A percentile compares a stretch with the other conserved stretches of the same genome.
Evolutionary conservation across 2,329 filamentous ascomycete genomes (phyloP).

Genomic region (Diaporthe vexans): DNA sequence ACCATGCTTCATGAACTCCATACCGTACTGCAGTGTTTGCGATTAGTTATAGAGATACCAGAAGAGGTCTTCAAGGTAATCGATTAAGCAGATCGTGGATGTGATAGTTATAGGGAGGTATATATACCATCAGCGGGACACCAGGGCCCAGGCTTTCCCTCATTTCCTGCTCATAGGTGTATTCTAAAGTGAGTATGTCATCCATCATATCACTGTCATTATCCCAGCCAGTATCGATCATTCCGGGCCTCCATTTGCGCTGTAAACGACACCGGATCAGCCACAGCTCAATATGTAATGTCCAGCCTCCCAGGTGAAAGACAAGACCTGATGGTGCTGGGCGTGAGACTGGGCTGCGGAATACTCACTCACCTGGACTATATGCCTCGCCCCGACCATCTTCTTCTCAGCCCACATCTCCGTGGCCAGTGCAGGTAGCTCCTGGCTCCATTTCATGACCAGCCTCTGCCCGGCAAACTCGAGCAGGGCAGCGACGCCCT

Average conservation of each 20-base stretch:
- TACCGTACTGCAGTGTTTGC: background rate
- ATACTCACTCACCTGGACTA: slow-evolving; percentile 26
- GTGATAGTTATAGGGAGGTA: too few relatives aligned
- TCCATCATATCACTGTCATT: slow-evolving; percentile 1
- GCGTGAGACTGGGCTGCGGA: background rate
- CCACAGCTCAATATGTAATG: too few relatives aligned
- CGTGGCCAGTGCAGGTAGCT: background rate
- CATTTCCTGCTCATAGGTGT: background rate
- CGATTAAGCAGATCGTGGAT: background rate
- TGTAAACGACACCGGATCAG: background rate
- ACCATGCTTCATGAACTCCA: slow-evolving; percentile 33
- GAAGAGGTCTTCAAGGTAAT: too few relatives aligned
- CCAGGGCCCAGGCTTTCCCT: background rate
- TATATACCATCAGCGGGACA: background rate
- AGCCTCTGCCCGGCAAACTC: background rate
- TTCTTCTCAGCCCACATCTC: slow-evolving; percentile 20
- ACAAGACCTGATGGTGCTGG: background rate
- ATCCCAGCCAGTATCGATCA: background rate
- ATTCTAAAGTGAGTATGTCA: background rate
- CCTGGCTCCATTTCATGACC: slow-evolving; percentile 11
- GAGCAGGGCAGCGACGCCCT: slow-evolving; percentile 9
- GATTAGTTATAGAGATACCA: background rate
- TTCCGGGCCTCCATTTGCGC: slow-evolving; percentile 9
- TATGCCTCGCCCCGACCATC: slow-evolving; percentile 25
- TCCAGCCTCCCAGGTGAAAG: background rate